Base-by-base conservation (phyloP, 768 basidiomycete species). In the Termitomyces sp. region DNA sequence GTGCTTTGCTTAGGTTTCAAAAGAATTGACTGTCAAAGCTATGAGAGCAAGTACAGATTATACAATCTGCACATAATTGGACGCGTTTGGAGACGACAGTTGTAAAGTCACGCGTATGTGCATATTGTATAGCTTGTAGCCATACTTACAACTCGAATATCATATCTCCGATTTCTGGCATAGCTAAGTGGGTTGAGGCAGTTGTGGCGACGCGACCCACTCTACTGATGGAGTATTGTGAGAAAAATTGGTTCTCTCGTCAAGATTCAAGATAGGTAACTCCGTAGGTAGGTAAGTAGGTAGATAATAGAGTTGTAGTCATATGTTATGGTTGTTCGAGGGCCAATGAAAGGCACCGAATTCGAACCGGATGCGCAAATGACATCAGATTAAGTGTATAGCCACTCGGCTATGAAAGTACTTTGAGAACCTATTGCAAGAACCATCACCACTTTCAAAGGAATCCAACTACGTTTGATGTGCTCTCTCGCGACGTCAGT, bases 401-500 rank as follows among this genome's bases (percentile, higher is more conserved):
- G 55, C 55, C 55, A 51, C 55, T 38, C 41, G 41, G 24, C 22
- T 19, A 21, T 47, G 32, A 35, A 38, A 30, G 19, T n/a, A 5
- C 10, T 5, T 9, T 30, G 30, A n/a, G 44, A 45, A 47, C 52
- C 58, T 28, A 57, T 32, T 32, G 30, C 30, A 32, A 28, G 28
- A 3, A 32, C 48, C 49, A 40, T 50, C 41, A 50, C 42, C 46
- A 37, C 32, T 37, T 24, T 45, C 41, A 41, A 43, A 28, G 28
- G 5, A 28, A 40, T 22, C 3, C 45, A 15, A 15, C 45, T 32
- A 30, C 53, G 45, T 53, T 51, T 51, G 59, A 83, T 83, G 81
- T 83, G 82, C 69, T 79, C 78, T 60, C 76, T 80, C 42, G 74
- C 77, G 64, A 83, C 83, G 80, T 83, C 57, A 56, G 75, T 58